Evolutionary conservation across 805 yeast species (phyloP), one percentile per base, ranked within the genome.

Genomic region (Pichia scutulata): DNA sequence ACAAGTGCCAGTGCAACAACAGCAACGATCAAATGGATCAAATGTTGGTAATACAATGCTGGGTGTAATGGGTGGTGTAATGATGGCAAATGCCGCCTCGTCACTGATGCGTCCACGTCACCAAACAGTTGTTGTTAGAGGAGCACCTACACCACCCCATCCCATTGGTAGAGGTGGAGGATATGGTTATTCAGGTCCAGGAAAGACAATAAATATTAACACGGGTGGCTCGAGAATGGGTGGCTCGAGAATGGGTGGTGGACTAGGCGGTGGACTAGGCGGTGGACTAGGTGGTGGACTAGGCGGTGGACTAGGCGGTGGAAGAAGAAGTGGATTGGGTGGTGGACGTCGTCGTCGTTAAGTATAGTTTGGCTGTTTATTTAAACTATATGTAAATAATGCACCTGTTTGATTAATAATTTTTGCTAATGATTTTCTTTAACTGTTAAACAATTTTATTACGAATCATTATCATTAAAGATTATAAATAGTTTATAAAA

Each of bases 41-140:
- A 37, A 28, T 13, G 43, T 41, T 36, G 52, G 36, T 7, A 46
- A 50, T 12, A 50, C 52, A 2, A 46, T 42, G 22, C 13, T 46
- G 37, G 52, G 52, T 25, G 49, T 50, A 3, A 46, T 33, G 3
- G 49, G 46, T 19, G 52, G 52, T n/a, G 28, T 50, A 2, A n/a
- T 50, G 36, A 40, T 49, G 6, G 52, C 52, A 0, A 50, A 46
- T 9, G 44, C 25, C 13, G 37, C 26, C 8, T 24, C 26, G 8
- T 24, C 26, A 24, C 26, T 33, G 9, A 33, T 33, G 18, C 37
- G 37, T 33, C 37, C 37, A 33, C 37, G 37, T 33, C 37, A 33
- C 5, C 37, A 33, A 33, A 33, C 37, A 16, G 37, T 33, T 6
- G 19, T 33, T 16, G 37, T 33, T 33, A 33, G 7, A 13, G 14